Conservation (phyloP, 306 rosid species). For the Styphnolobium japonicum region DNA sequence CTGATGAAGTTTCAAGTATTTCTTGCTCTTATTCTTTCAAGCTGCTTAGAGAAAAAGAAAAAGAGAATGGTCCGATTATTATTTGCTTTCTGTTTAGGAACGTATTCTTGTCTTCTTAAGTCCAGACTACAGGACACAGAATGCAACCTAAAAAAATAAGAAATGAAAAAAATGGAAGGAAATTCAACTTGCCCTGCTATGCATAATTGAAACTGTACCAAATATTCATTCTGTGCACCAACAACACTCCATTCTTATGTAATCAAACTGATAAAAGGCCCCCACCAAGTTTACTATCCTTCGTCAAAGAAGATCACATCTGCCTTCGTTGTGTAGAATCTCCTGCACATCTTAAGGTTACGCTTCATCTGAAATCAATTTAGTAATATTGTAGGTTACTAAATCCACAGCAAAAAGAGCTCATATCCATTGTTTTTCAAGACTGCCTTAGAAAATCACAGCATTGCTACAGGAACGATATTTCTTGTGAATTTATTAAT, state of each 20-base stretch:
- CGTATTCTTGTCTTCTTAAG: not conserved
- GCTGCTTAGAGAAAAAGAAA: not conserved
- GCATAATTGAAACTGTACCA: not conserved
- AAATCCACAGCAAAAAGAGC: not conserved
- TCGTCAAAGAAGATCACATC: not conserved
- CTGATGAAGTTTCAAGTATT: not conserved
- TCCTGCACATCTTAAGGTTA: not conserved
- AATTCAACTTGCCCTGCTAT: not conserved
- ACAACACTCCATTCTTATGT: not conserved
- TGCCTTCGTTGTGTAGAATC: not conserved
- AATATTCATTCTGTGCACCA: not conserved
- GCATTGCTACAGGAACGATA: not conserved
- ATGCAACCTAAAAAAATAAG: not conserved
- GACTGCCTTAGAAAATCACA: not conserved
- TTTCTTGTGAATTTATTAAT: not conserved
- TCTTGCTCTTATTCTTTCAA: conserved; percentile 3
- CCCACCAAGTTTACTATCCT: not conserved
- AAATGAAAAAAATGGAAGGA: not conserved
- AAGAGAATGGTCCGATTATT: conserved; percentile 16
- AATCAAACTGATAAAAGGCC: not conserved
- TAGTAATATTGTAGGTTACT: not conserved
- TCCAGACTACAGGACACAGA: not conserved
- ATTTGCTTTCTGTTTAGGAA: not conserved
- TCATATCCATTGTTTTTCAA: not conserved
- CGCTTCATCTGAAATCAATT: not conserved